Evolutionary conservation across 1,139 yeast genomes (phyloP).

Genomic region (Blastobotrys buckinghamii): DNA sequence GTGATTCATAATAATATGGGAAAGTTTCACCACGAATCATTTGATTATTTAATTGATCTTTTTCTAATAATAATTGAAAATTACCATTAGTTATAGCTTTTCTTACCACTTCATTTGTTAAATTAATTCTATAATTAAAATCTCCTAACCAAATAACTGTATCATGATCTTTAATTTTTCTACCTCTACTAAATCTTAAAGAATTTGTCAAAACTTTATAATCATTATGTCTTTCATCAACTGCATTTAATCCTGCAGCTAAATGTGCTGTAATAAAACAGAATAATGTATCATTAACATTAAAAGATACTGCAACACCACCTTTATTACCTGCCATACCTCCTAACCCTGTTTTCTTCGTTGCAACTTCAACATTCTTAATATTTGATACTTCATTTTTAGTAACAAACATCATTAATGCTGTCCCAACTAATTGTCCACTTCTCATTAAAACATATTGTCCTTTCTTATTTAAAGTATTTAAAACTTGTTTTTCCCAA

Average conservation of each 20-base stretch:
- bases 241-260: constrained; percentile 86
- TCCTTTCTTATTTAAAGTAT: constrained; percentile 48
- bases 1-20: constrained; percentile 77
- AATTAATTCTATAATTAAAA: constrained; percentile 76
- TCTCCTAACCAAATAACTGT: constrained; percentile 93
- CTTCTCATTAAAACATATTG: constrained; percentile 70
- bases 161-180: constrained; percentile 72
- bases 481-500: constrained; percentile 73
- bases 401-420: constrained; percentile 64
- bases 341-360: constrained; percentile 83
- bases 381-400: constrained; percentile 57
- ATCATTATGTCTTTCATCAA: constrained; percentile 83
- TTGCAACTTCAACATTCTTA: constrained; percentile 70
- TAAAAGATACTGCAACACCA: constrained; percentile 79
- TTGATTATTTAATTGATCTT: constrained; percentile 79
- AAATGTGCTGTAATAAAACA: constrained; percentile 88
- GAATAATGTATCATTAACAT: constrained; percentile 68
- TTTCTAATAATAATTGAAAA: constrained; percentile 48
- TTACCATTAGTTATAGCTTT: constrained; percentile 45
- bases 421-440: constrained; percentile 92
- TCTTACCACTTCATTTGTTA: constrained; percentile 74
- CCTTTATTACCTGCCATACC: constrained; percentile 93
- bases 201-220: constrained; percentile 77
- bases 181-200: constrained; percentile 66
- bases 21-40: constrained; percentile 84